These are phyloP conservation scores for Psophocarpus tetragonolobus DNA, from an alignment of 306 rosid genomes.

Conservation along the genomic window DNA sequence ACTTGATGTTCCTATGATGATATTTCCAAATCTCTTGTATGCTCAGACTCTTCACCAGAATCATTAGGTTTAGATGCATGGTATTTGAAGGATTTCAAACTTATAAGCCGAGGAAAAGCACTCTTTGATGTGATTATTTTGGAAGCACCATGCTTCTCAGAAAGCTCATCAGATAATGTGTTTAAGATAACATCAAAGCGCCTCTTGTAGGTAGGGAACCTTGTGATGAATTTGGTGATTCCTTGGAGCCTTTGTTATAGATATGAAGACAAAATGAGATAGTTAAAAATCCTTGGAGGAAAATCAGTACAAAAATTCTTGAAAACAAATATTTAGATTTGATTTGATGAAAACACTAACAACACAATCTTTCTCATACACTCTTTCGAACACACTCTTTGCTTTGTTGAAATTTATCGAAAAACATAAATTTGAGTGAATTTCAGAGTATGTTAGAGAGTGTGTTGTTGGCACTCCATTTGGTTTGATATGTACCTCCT, in stretches of 20 bases:
- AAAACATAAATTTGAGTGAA: too few species aligned
- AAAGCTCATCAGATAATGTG: conserved; percentile 57
- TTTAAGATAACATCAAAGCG: conserved; percentile 64
- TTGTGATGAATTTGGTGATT: conserved; percentile 79
- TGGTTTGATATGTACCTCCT: conserved; percentile 59
- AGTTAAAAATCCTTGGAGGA: not conserved
- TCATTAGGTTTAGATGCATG: conserved; percentile 49
- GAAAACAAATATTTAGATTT: not conserved
- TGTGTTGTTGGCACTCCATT: too few species aligned
- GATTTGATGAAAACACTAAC: too few species aligned
- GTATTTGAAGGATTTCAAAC: conserved; percentile 53
- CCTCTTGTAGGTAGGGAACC: conserved; percentile 79
- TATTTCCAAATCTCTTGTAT: conserved; percentile 50
- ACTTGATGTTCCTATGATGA: conserved; percentile 21
- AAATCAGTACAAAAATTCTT: not conserved
- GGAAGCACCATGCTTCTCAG: conserved; percentile 47
- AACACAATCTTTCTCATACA: too few species aligned
- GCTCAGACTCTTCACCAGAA: conserved; percentile 51
- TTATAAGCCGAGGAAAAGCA: conserved; percentile 63
- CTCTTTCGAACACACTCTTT: too few species aligned
- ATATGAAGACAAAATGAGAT: not conserved
- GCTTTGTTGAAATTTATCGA: too few species aligned
- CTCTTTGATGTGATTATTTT: conserved; percentile 72
- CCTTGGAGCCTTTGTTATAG: conserved; percentile 70
- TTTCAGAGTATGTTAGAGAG: too few species aligned